Base-by-base conservation (phyloP, 2,329 filamentous ascomycete genomes). In the Penicillium sp. region DNA sequence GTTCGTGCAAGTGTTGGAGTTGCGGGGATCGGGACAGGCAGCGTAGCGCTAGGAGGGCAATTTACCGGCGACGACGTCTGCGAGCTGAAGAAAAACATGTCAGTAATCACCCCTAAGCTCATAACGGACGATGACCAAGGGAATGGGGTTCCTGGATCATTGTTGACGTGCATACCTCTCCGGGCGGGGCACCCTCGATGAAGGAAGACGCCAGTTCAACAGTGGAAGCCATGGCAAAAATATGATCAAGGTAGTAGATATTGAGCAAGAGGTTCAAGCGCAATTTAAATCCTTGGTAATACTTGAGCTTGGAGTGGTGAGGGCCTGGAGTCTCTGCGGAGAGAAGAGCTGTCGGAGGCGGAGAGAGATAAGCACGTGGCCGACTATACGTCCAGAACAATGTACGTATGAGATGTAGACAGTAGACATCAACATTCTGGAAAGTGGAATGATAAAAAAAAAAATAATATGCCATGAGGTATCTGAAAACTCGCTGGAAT, bases 131-230 rank as follows among this genome's bases (percentile, higher is more conserved):
- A 46, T 51, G 48, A 34, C 52, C 31, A 48, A 55, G 45, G 25
- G 25, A 54, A 38, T 31, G 40, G 27, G 40, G 31, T 15, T 40
- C 32, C 7, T 44, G 38, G 16, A 23, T 48, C 27, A 46, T 40
- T 55, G 52, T 55, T 50, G 49, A 56, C 42, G 44, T 45, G 42
- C 65, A 49, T 84, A 96, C 93, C 88, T 99, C 94, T 80, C 94
- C 94, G 23, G 94, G 94, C 46, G 94, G 94, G 67, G 94, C 91
- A 70, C 91, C 90, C 79, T 96, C 87, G 62, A 99, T 87, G 74
- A 97, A 99, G 49, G 91, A 87, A 64, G 91, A 89, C 62, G 90
- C 80, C 53, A 86, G 85, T 58, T 84, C 80, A 60, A 84, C 63
- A 21, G 73, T 74, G n/a, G 77, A 76, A 34, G 74, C 59, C 77